phyloP scores from a whole-genome alignment of 805 yeast genomes.

The Candida suzukii region DNA sequence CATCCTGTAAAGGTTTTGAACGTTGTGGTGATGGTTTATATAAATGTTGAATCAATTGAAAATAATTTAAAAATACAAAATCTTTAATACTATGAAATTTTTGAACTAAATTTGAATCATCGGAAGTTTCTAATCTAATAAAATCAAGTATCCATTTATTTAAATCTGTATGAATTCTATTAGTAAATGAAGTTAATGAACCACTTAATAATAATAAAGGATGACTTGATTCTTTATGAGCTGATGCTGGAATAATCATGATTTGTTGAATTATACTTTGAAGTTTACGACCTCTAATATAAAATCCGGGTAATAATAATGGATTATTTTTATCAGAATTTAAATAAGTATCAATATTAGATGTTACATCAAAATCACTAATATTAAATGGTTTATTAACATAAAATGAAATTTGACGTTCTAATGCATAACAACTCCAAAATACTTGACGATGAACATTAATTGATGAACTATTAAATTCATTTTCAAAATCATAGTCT shows the following conservation, averaged over 20 bases:
- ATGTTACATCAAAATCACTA: slow-evolving; percentile 24
- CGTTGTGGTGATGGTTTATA: slow-evolving; percentile 9
- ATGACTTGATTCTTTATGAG: background rate
- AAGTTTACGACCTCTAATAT: slow-evolving; percentile 9
- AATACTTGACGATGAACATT: slow-evolving; percentile 16
- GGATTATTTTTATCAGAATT: background rate
- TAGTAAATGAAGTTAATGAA: background rate
- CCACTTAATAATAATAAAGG: background rate
- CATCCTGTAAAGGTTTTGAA: slow-evolving; percentile 1
- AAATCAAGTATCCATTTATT: background rate
- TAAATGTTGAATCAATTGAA: slow-evolving; percentile 10
- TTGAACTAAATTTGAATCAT: background rate
- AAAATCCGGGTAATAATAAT: slow-evolving; percentile 7
- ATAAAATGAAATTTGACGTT: slow-evolving; percentile 39
- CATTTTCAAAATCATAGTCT: background rate
- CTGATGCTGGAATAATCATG: background rate
- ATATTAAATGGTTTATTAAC: slow-evolving; percentile 37
- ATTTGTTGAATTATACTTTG: slow-evolving; percentile 15
- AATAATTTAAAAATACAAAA: slow-evolving; percentile 12
- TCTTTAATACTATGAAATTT: slow-evolving; percentile 4
- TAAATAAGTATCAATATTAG: slow-evolving; percentile 2
- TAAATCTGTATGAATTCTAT: background rate
- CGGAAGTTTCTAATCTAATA: background rate
- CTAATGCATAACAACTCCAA: slow-evolving; percentile 40
- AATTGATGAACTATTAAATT: slow-evolving; percentile 2